Evolutionary conservation across 495 filamentous ascomycete species (phyloP).

Genomic region (Cercophora newfieldiana): DNA sequence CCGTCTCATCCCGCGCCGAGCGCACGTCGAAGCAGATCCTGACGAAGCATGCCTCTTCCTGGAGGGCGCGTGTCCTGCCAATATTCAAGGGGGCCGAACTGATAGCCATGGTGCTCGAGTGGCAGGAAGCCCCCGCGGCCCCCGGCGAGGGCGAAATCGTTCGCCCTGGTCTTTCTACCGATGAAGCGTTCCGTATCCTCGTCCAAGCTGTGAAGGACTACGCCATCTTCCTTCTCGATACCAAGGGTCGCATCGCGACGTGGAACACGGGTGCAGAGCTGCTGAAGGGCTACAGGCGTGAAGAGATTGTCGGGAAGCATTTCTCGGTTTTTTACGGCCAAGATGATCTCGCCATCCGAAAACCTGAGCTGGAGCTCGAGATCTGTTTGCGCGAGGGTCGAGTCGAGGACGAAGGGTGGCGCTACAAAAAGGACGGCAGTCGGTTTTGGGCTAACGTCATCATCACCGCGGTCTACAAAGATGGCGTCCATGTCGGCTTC

Average conservation of each 20-base stretch:
- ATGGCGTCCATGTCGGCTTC: constrained; percentile 60
- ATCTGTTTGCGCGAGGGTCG: constrained; percentile 60
- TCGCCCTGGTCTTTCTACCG: constrained; percentile 39
- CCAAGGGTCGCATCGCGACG: constrained; percentile 56
- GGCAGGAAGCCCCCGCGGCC: constrained; percentile 34
- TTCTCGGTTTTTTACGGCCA: constrained; percentile 63
- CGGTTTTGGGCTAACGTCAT: constrained; percentile 69
- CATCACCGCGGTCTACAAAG: constrained; percentile 61
- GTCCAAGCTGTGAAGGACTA: constrained; percentile 67
- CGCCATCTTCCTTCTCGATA: constrained; percentile 67
- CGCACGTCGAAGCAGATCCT: constrained; percentile 31
- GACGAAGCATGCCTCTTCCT: constrained; percentile 26
- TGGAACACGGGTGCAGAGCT: constrained; percentile 64
- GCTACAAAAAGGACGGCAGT: constrained; percentile 60
- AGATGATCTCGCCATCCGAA: constrained; percentile 53
- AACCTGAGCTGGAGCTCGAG: constrained; percentile 57
- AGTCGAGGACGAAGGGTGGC: constrained; percentile 67
- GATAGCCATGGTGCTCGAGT: constrained; percentile 51
- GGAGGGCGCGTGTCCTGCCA: constrained; percentile 50
- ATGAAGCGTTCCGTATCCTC: constrained; percentile 63
- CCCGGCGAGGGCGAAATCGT: constrained; percentile 43
- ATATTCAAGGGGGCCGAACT: constrained; percentile 50
- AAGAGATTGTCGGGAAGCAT: constrained; percentile 63
- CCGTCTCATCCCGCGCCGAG: constrained; percentile 40
- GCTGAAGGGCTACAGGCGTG: constrained; percentile 57